Conservation (phyloP, 2,329 filamentous ascomycete genomes). For the Fusarium neocosmosporiellum region DNA sequence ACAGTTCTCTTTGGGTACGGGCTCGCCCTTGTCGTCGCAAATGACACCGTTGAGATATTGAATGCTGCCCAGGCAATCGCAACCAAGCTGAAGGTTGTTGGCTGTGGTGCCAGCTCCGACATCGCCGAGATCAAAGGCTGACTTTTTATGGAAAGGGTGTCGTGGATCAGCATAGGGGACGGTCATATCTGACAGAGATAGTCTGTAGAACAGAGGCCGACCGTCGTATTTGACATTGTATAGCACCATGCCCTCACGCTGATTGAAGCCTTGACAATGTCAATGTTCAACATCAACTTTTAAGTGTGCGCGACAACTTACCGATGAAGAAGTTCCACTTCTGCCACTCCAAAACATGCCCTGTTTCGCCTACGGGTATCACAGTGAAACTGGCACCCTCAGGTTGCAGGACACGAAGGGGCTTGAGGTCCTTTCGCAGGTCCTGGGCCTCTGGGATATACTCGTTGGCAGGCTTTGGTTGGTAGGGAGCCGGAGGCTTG, state of each 20-base stretch:
- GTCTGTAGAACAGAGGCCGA: slow-evolving; percentile 72
- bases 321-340: slow-evolving; percentile 76
- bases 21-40: slow-evolving; percentile 63
- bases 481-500: slow-evolving; percentile 6
- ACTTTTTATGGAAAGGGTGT: slow-evolving; percentile 74
- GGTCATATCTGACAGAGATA: slow-evolving; percentile 78
- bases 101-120: slow-evolving; percentile 73
- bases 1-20: slow-evolving; percentile 65
- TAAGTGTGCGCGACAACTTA: neutral
- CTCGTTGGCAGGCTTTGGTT: slow-evolving; percentile 45
- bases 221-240: slow-evolving; percentile 77
- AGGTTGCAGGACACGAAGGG: slow-evolving; percentile 77
- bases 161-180: slow-evolving; percentile 77
- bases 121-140: slow-evolving; percentile 79
- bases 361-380: slow-evolving; percentile 38
- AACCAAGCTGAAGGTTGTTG: slow-evolving; percentile 76
- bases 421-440: slow-evolving; percentile 69
- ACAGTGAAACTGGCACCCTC: slow-evolving; percentile 76
- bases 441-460: slow-evolving; percentile 65
- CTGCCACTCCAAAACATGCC: slow-evolving; percentile 67
- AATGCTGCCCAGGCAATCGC: slow-evolving; percentile 77
- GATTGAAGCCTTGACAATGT: slow-evolving; percentile 64
- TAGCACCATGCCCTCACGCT: slow-evolving; percentile 75
- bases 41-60: slow-evolving; percentile 71
- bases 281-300: neutral